phyloP scores from a whole-genome alignment of 768 basidiomycete genomes.

The Amanita fuliginea region DNA sequence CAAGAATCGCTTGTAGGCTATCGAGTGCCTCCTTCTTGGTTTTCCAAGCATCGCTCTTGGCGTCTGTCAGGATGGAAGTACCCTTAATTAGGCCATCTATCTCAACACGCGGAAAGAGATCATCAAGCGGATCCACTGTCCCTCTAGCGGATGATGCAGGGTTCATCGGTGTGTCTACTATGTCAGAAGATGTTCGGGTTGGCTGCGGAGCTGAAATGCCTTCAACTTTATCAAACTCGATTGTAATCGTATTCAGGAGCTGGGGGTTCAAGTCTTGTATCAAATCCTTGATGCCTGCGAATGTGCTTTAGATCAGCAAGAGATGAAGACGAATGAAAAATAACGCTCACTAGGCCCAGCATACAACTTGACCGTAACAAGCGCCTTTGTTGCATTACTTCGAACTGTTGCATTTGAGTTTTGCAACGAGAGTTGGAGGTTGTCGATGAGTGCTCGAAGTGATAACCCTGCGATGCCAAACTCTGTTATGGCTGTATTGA shows the following conservation, averaged over 20 bases:
- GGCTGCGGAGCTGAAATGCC: constrained; percentile 70
- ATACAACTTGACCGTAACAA: constrained; percentile 87
- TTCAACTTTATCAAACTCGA: constrained; percentile 90
- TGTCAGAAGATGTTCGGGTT: constrained; percentile 64
- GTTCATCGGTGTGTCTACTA: constrained; percentile 37
- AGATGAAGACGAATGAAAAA: neutral
- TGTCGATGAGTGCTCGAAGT: constrained; percentile 79
- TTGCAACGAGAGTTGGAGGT: constrained; percentile 75
- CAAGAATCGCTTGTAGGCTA: constrained; percentile 67
- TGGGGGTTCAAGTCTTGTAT: constrained; percentile 93
- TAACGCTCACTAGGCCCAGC: constrained; percentile 66
- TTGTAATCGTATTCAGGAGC: constrained; percentile 77
- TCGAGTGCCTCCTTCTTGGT: constrained; percentile 93
- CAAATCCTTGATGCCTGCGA: constrained; percentile 81
- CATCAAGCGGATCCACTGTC: constrained; percentile 71
- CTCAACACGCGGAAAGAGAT: constrained; percentile 92
- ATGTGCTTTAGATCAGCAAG: neutral
- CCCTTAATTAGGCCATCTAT: constrained; percentile 78
- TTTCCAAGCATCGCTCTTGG: constrained; percentile 95
- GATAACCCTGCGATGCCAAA: constrained; percentile 88
- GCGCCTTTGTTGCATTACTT: constrained; percentile 83
- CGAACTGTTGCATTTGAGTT: constrained; percentile 94
- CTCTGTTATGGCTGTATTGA: constrained; percentile 75
- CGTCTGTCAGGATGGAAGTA: constrained; percentile 70
- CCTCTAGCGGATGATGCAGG: constrained; percentile 30